Evolutionary conservation across 805 yeast genomes (phyloP), one percentile per base, ranked within the genome.

Genomic region (Limtongia smithiae): DNA sequence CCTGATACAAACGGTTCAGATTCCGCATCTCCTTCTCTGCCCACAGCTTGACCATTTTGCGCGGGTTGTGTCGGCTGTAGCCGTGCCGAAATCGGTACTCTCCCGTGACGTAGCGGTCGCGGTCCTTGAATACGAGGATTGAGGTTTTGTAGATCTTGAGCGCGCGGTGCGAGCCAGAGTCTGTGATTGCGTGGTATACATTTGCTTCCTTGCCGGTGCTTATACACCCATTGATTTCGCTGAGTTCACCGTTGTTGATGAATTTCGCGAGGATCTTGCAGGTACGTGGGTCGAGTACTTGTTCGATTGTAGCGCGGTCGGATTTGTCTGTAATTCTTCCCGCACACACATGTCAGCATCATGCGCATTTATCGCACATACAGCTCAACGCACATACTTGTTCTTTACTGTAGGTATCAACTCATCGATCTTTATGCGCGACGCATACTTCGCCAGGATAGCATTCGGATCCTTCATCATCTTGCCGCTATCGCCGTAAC

Each of bases 161-260:
- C 0, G 98, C 98, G 80, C 95, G 54, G 71, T 75, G 51, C 71
- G 73, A 12, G 50, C 64, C 65, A 14, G 56, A 57, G 30, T 63
- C 65, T 15, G 68, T 63, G 46, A 59, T 60, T 11, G 95, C 96
- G 63, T 86, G 91, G 65, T 93, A 93, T 0, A 93, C 97, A 63
- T 93, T 93, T n/a, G 98, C 98, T 68, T 93, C 99, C 66, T 93
- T 93, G 41, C 99, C 99, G 0, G 98, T 93, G 61, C 93, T 82
- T 41, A 93, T 75, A 65, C 97, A 93, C 11, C 98, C 98, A 60
- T 90, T 87, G 61, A 93, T 82, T 58, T 85, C 80, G 1, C 93
- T 80, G 30, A 93, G 79, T 4, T 86, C 77, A 3, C 96, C 96
- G 60, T 85, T 82, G 62, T 82, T 85, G 66, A 87, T 82, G 65